Conservation (phyloP, 106 monocot genomes). For the Dactylorhiza incarnata region DNA sequence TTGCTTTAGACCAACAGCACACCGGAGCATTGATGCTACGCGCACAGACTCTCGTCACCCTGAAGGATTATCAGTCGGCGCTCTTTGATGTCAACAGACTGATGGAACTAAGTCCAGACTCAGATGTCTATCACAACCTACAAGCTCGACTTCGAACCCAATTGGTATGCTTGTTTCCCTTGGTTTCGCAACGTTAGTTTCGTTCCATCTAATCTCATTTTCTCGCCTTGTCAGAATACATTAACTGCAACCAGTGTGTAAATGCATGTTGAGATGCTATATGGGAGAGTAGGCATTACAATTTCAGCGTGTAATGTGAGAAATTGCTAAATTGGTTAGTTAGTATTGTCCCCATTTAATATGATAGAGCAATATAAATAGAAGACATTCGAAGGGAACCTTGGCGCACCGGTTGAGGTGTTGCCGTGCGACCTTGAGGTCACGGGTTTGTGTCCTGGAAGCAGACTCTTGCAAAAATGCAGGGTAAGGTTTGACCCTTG, state of each 20-base stretch:
- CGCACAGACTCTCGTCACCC: slow-evolving; percentile 88
- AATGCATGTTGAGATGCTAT: neutral
- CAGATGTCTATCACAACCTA: slow-evolving; percentile 77
- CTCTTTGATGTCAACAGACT: slow-evolving; percentile 95
- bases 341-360: neutral
- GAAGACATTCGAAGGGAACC: neutral
- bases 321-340: neutral
- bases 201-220: neutral
- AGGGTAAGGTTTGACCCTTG: too few relatives aligned
- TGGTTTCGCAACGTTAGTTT: neutral
- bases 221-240: neutral
- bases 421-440: too few relatives aligned
- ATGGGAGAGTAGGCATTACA: neutral
- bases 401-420: too few relatives aligned
- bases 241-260: neutral
- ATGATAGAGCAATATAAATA: neutral
- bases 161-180: slow-evolving; percentile 42
- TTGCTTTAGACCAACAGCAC: slow-evolving; percentile 80
- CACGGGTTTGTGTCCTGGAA: too few relatives aligned
- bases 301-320: neutral
- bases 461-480: too few relatives aligned
- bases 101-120: slow-evolving; percentile 80
- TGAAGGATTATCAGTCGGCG: slow-evolving; percentile 94
- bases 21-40: slow-evolving; percentile 97
- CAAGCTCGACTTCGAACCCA: slow-evolving; percentile 84